These are phyloP conservation scores for Trichoderma sp. DNA, from an alignment of 2,329 filamentous ascomycete species.

Conservation along the genomic window DNA sequence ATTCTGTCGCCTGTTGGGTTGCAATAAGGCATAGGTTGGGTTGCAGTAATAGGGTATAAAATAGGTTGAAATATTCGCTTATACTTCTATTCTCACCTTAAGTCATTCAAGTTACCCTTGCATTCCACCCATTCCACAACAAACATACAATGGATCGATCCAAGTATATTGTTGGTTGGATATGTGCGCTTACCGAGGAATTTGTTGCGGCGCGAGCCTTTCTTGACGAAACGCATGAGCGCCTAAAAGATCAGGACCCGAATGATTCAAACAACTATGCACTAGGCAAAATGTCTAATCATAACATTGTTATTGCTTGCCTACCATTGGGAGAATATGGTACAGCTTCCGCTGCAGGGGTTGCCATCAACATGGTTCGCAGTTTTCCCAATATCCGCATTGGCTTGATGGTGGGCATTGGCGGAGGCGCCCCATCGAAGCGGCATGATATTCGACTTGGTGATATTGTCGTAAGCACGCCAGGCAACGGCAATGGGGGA, in stretches of 20 bases:
- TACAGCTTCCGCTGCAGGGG: neutral
- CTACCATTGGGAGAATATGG: neutral
- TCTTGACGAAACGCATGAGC: neutral
- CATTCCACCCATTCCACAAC: no score
- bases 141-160: neutral
- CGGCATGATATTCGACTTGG: neutral
- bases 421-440: neutral
- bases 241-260: neutral
- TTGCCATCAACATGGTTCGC: neutral
- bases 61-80: neutral
- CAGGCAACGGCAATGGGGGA: neutral
- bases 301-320: neutral
- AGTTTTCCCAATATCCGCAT: neutral
- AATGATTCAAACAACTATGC: neutral
- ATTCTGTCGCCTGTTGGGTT: no score
- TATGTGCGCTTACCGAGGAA: neutral
- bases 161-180: neutral
- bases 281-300: neutral
- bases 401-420: neutral
- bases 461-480: neutral
- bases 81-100: neutral
- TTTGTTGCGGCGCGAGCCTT: neutral
- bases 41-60: no score
- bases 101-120: no score
- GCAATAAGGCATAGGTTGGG: no score